Evolutionary conservation across 2,329 filamentous ascomycete genomes (phyloP), one percentile per base, ranked within the genome.

Genomic region (Cercospora sp.): DNA sequence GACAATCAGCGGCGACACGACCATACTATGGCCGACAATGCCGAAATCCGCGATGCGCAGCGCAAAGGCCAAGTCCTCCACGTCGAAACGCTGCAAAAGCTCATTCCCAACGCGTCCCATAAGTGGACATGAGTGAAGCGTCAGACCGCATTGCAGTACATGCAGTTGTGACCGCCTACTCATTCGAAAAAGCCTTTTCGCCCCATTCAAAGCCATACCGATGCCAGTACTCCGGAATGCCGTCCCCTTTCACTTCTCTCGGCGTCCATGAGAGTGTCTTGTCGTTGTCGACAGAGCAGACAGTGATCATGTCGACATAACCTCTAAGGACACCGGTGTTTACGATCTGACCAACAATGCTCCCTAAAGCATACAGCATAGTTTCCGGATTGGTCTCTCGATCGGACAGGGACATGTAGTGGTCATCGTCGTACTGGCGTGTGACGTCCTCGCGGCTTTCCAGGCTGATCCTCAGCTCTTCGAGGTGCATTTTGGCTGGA

Each of bases 1-100:
- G 76, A 79, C 8, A 76, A 75, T 4, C 72, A 77, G 70, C 76
- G 77, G 10, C 74, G 82, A 23, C 63, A 79, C 6, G 79, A 84
- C 70, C 75, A 68, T 66, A 83, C 81, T 8, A 66, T 81, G 60
- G 69, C 66, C 53, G 70, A 68, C 31, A 69, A 75, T 53, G 39
- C 57, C 51, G 74, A 75, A 61, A 67, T 80, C 7, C 67, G 73
- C 61, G 72, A 75, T 20, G 72, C 77, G 53, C 78, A 74, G 69
- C 62, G 68, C 53, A 75, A 73, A 64, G 78, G 74, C 3, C 77
- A 78, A 69, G 66, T 66, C 59, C 77, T 77, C 73, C 74, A 77
- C 60, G 67, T 79, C 30, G 76, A 77, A 59, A 64, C 76, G 31
- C 63, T 79, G 65, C 74, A 71, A 65, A 75, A 69, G 63, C 63